Evolutionary conservation across 306 rosid species (phyloP), one percentile per base, ranked within the genome.

Genomic region (Parietaria judaica): DNA sequence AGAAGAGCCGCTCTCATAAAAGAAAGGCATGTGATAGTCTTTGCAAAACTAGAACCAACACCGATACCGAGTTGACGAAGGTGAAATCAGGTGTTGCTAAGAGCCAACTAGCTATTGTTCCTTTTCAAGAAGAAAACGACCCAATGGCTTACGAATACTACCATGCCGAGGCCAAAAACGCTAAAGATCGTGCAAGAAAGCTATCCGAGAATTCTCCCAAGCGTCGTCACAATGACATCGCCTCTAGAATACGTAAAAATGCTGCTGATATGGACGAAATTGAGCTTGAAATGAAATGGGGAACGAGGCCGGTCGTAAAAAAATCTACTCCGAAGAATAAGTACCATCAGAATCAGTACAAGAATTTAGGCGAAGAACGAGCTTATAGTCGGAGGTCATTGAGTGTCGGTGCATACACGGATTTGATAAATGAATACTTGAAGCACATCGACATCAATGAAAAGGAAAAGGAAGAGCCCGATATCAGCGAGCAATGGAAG

Each of bases 401-500:
- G 45, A 78, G 81, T 82, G 90, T 84, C 9, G 80, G 85, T 65
- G 90, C 86, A 54, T 91, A 82, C 83, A 78, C 81, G 70, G 95
- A 85, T 37, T 56, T 91, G 82, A 91, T 91, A 53, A 72, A 88
- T 71, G 74, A 81, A 31, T 88, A 78, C 78, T 66, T 91, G 65
- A 79, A 67, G 76, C 79, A 83, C 72, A 84, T 82, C 14, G 83
- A 88, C 66, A 72, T 79, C 58, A 62, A 68, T 37, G 62, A 43
- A 7, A 77, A 65, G 49, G 85, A 46, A 8, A 77, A 65, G 46
- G 86, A 79, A 60, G 95, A 80, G 58, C 66, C 78, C 0, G 72
- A 80, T 52, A 70, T 84, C 37, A 68, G 78, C 47, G 94, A 85
- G 36, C 96, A 85, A 74, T 91, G 98, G 98, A 82, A 85, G 73